phyloP scores from a whole-genome alignment of 208 protist genomes.

The Trypanosoma boissoni region DNA sequence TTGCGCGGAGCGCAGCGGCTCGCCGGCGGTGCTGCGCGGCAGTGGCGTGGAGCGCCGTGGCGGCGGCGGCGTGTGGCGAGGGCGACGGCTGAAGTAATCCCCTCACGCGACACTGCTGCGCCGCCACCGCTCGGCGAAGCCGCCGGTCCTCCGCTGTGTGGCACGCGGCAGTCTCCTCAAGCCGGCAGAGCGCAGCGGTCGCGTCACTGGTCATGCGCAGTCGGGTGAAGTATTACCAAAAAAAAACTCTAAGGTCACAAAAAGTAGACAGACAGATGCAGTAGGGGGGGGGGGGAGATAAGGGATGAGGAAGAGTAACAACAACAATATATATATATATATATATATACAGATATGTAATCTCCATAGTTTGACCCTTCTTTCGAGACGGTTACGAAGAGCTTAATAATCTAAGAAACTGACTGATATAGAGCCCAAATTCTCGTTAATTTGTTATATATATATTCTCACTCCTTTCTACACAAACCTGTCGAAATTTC shows the following conservation, averaged over 20 bases:
- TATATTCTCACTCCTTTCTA: too few relatives aligned
- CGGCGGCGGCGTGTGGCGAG: background rate
- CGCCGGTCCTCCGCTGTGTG: conserved; percentile 1
- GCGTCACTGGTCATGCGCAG: background rate
- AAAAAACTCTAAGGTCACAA: too few relatives aligned
- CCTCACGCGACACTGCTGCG: background rate
- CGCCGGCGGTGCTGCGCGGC: background rate
- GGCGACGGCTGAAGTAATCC: background rate
- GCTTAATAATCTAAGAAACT: too few relatives aligned
- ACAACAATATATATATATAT: background rate
- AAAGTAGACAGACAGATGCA: too few relatives aligned
- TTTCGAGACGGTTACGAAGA: background rate
- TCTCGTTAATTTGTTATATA: too few relatives aligned
- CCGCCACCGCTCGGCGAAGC: conserved; percentile 3
- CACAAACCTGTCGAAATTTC: too few relatives aligned
- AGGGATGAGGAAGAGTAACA: background rate
- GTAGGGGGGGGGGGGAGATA: background rate
- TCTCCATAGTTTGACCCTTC: background rate
- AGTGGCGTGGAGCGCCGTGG: background rate
- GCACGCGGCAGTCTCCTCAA: conserved; percentile 10
- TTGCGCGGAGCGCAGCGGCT: background rate
- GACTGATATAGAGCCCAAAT: too few relatives aligned
- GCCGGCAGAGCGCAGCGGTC: conserved; percentile 8
- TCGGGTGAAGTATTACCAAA: background rate
- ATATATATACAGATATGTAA: background rate